Evolutionary conservation across 2,329 filamentous ascomycete genomes (phyloP), one percentile per base, ranked within the genome.

Genomic region (Pseudocercospora crystallina): DNA sequence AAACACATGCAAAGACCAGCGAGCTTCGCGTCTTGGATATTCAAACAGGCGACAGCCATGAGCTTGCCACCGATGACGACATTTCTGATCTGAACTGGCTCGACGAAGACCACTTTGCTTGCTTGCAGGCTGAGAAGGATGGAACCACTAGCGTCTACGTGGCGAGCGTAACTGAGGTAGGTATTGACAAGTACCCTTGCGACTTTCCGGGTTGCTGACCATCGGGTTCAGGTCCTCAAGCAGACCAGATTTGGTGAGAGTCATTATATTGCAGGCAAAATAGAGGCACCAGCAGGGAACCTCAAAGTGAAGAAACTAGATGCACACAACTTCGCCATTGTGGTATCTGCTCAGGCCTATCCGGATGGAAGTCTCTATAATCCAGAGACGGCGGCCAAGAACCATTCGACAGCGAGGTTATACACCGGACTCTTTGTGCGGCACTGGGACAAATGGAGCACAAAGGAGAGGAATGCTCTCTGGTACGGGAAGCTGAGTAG

Each of bases 31-130:
- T 92, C 20, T 73, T 96, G 35, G 83, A 92, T 60, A 77, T 90
- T 51, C 73, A 79, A 39, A 82, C 80, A 7, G 85, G 86, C 31
- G 77, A 85, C 43, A 85, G 85, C 3, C 81, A 76, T 3, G 70
- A 84, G 10, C 74, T 95, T 9, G 85, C 82, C 40, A 80, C 86
- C 45, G 82, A 88, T 56, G 65, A 77, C 17, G 77, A 78, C 49
- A 83, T 84, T 44, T 83, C 80, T 49, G 88, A 92, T 65, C 82
- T 89, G 8, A 79, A 82, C 40, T 96, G 90, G 90, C 73, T 96
- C 31, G 80, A 82, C 33, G 82, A 88, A 36, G 79, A 80, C 32
- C 82, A 83, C 14, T 68, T 83, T 69, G 79, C 75, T 64, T 86
- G 76, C 57, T 73, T 82, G 41, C 69, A 71, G 47, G 72, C 73